These are phyloP conservation scores for Thelephora aurantiotincta DNA, from an alignment of 768 basidiomycete genomes.

Conservation along the genomic window DNA sequence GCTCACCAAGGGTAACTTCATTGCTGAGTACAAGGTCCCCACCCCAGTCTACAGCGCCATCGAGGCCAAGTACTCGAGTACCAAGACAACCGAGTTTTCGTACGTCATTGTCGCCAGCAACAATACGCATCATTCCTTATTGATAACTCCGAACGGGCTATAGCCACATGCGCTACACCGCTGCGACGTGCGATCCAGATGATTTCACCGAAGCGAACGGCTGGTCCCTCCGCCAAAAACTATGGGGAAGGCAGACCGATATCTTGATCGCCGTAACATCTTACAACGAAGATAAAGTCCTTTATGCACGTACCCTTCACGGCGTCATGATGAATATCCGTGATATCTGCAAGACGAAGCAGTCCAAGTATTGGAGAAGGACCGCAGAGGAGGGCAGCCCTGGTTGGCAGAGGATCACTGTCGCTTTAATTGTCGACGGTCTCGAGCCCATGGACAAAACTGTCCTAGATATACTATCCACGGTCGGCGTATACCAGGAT, in stretches of 20 bases:
- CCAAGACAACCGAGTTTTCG: constrained; percentile 84
- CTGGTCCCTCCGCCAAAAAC: constrained; percentile 71
- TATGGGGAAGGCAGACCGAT: constrained; percentile 85
- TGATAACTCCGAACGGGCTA: neutral
- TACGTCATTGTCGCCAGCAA: constrained; percentile 24
- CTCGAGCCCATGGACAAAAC: constrained; percentile 94
- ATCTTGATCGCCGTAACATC: constrained; percentile 89
- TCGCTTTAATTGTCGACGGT: constrained; percentile 86
- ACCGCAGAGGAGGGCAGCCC: constrained; percentile 74
- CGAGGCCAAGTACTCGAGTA: constrained; percentile 53
- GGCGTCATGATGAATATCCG: constrained; percentile 97
- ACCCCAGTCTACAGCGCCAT: constrained; percentile 73
- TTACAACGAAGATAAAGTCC: constrained; percentile 85
- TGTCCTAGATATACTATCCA: constrained; percentile 77
- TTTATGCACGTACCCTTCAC: constrained; percentile 86
- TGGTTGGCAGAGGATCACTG: constrained; percentile 84
- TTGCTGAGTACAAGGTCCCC: constrained; percentile 81
- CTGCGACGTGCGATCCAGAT: constrained; percentile 84
- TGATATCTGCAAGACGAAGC: constrained; percentile 93
- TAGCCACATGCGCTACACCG: constrained; percentile 89
- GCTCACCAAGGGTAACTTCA: constrained; percentile 86
- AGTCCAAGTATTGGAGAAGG: constrained; percentile 82
- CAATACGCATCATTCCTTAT: neutral
- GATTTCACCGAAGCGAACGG: constrained; percentile 71
- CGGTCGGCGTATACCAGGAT: constrained; percentile 88